Evolutionary conservation across 2,329 filamentous ascomycete genomes (phyloP).

Genomic region (Aureobasidium musti): DNA sequence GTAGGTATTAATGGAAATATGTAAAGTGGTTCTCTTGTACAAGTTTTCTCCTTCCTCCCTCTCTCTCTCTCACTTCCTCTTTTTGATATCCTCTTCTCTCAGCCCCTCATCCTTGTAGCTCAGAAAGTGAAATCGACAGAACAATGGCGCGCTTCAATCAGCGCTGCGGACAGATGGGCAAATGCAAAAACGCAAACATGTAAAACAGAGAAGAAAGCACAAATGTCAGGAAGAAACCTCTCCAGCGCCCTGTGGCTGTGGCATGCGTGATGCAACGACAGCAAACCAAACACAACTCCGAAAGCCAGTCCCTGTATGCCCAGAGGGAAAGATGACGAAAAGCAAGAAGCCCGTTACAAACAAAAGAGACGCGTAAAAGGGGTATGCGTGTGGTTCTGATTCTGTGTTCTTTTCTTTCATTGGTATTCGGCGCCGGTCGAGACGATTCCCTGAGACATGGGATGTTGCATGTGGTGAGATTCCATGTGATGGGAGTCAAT

Average conservation of each 20-base stretch:
- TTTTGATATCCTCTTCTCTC: not conserved
- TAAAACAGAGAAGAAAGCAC: not conserved
- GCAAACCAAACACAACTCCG: not conserved
- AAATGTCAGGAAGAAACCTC: not conserved
- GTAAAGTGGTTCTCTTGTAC: constrained; percentile 8
- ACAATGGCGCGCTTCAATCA: not conserved
- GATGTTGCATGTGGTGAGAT: constrained; percentile 2
- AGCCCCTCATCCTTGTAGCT: not conserved
- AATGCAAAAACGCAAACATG: not conserved
- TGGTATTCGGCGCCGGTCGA: constrained; percentile 25
- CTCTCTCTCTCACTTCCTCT: not conserved
- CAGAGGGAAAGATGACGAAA: constrained; percentile 3
- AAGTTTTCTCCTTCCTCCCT: not conserved
- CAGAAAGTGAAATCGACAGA: not conserved
- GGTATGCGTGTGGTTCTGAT: constrained; percentile 15
- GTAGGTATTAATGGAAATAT: constrained; percentile 8
- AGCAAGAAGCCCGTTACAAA: not conserved
- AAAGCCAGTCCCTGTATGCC: constrained; percentile 20
- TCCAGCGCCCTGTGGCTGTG: not conserved
- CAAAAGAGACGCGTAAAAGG: constrained; percentile 28
- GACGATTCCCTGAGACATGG: constrained; percentile 19
- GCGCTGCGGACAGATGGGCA: not conserved
- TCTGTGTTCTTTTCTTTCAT: constrained; percentile 23
- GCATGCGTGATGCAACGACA: not conserved
- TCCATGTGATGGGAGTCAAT: constrained; percentile 7